Conservation (phyloP, 2,329 filamentous ascomycete genomes). For the Rutstroemia sydowiana region DNA sequence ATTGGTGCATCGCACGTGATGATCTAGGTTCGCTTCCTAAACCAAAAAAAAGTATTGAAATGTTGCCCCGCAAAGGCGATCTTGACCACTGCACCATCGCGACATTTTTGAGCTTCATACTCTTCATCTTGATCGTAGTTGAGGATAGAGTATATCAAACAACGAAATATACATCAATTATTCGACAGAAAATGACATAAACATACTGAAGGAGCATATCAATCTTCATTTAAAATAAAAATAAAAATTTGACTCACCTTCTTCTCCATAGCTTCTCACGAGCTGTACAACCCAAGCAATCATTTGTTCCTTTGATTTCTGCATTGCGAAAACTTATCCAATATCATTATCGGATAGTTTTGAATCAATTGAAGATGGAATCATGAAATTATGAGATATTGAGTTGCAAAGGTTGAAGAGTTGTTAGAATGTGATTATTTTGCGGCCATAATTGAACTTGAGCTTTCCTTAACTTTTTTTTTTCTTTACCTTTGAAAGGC, state of each 20-base stretch:
- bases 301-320: constrained; percentile 6
- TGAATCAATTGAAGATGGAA: not conserved
- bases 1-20: constrained; percentile 8
- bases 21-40: not conserved
- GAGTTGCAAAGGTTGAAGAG: not conserved
- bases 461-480: not conserved
- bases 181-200: too few species aligned
- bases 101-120: not conserved
- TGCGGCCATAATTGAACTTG: not conserved
- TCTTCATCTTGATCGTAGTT: too few species aligned
- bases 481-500: not conserved
- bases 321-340: constrained; percentile 1
- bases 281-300: constrained; percentile 6
- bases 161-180: too few species aligned
- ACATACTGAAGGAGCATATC: too few species aligned
- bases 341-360: not conserved
- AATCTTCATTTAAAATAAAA: too few species aligned
- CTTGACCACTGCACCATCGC: constrained; percentile 3
- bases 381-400: not conserved
- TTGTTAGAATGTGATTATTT: not conserved
- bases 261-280: not conserved
- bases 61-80: not conserved
- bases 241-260: constrained; percentile 1
- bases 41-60: not conserved
- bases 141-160: too few species aligned